These are phyloP conservation scores for Pulicaria dysenterica DNA, from an alignment of 129 eudicot species.

Conservation along the genomic window DNA sequence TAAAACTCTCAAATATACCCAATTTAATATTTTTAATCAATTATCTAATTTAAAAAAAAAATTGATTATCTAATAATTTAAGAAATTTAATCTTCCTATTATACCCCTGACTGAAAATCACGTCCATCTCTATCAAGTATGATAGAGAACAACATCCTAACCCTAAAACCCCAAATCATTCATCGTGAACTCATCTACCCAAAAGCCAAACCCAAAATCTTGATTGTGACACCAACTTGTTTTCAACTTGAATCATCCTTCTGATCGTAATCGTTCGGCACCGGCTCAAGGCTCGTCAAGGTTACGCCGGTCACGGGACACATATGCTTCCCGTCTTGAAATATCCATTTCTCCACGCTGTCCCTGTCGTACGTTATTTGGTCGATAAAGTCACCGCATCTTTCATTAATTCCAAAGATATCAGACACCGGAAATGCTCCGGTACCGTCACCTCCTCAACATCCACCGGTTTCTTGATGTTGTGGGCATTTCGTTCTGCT, in stretches of 20 bases:
- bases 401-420: constrained; percentile 64
- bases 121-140: no score
- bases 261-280: constrained; percentile 57
- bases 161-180: no score
- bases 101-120: no score
- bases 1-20: no score
- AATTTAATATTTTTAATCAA: no score
- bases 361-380: constrained; percentile 56
- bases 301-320: constrained; percentile 49
- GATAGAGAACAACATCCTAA: no score
- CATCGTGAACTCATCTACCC: no score
- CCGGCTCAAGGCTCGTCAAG: constrained; percentile 41
- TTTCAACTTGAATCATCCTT: constrained; percentile 63
- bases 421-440: constrained; percentile 54
- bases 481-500: constrained; percentile 40
- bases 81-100: no score
- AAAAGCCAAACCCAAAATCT: no score
- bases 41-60: no score
- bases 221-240: no score
- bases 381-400: constrained; percentile 67
- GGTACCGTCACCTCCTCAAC: constrained; percentile 43
- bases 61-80: no score
- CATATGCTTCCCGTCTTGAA: constrained; percentile 50
- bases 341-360: constrained; percentile 60
- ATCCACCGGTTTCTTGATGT: constrained; percentile 36